Percentiles rank a stretch among this genome's conserved stretches.
Conservation (phyloP, 1,284 basidiomycete genomes). For the Ganoderma leucocontextum region DNA sequence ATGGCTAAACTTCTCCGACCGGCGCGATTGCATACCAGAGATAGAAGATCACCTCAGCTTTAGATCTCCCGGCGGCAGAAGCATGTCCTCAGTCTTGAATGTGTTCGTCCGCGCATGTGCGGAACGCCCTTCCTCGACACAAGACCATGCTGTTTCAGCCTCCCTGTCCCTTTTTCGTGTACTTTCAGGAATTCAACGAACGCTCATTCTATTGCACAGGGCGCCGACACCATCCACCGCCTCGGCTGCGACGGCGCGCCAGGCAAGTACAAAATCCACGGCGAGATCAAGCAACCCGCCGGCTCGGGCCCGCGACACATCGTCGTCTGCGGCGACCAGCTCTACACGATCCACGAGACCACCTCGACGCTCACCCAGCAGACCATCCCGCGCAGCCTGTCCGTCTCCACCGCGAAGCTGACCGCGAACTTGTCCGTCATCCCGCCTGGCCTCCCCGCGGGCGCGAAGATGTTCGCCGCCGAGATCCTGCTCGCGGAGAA, state of each 20-base stretch:
- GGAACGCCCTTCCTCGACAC: constrained; percentile 6
- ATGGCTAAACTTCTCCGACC: background rate
- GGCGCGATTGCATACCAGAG: constrained; percentile 2
- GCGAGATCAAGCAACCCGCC: constrained; percentile 65
- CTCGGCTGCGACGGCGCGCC: constrained; percentile 49
- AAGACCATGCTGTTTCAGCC: background rate
- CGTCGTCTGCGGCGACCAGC: constrained; percentile 56
- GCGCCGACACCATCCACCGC: constrained; percentile 72
- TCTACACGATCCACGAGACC: constrained; percentile 72
- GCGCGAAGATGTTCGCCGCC: constrained; percentile 58
- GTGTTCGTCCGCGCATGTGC: background rate
- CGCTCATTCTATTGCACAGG: constrained; percentile 46
- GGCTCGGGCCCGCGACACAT: constrained; percentile 76
- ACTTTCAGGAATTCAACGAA: background rate
- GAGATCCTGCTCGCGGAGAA: constrained; percentile 50
- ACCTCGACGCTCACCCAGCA: constrained; percentile 71
- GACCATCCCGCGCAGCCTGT: constrained; percentile 56
- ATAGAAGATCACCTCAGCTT: background rate
- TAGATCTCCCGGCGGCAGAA: constrained; percentile 6
- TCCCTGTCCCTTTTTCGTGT: background rate
- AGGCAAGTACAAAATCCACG: constrained; percentile 61
- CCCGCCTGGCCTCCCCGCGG: constrained; percentile 58
- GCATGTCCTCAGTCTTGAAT: background rate
- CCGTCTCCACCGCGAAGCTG: constrained; percentile 50
- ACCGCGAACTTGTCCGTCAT: constrained; percentile 63